Evolutionary conservation across 352 stramenopile genomes (phyloP), one percentile per base, ranked within the genome.

Genomic region (Phytophthora sp.): DNA sequence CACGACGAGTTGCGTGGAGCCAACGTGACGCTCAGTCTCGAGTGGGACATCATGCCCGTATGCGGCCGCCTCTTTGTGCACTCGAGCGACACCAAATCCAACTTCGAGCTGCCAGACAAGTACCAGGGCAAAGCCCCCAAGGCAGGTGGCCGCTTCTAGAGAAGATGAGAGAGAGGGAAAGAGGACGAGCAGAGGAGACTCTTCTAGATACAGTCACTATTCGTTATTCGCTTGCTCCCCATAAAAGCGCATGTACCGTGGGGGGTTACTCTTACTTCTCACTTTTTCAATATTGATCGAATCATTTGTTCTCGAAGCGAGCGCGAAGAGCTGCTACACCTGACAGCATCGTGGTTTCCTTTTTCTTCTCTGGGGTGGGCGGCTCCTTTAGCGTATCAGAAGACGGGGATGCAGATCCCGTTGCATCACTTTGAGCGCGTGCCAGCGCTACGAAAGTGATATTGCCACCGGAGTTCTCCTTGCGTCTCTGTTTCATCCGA

Each of bases 1-100:
- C 69, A 81, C 67, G 80, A 94, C 66, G 64, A 95, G 68, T 69
- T 95, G 38, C 87, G 87, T 38, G 77, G 80, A 45, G 73, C 81
- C 36, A 92, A 93, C 59, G 87, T 95, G 42, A 90, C 84, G 58
- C 80, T 95, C 58, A 74, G 81, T 36, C 77, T 95, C 55, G 79
- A 94, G 69, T 95, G 86, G 85, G 87, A 95, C 62, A 76, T 93
- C 68, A 95, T 95, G 87, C 87, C 87, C 8, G 86, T 95, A 27
- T 92, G 82, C 59, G 87, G 87, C 38, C 76, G 80, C 12, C 75
- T 95, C 23, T 93, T 93, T 23, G 73, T 93, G 61, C 71, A 93
- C 71, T 74, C 75, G 30, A 67, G 71, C 38, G 71, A 77, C 35
- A 78, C 60, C 33, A 71, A 73, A 59, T 58, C 74, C 31, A 82